Base-by-base conservation (phyloP, 78 protist genomes). In the Chrysochromulina parva region DNA sequence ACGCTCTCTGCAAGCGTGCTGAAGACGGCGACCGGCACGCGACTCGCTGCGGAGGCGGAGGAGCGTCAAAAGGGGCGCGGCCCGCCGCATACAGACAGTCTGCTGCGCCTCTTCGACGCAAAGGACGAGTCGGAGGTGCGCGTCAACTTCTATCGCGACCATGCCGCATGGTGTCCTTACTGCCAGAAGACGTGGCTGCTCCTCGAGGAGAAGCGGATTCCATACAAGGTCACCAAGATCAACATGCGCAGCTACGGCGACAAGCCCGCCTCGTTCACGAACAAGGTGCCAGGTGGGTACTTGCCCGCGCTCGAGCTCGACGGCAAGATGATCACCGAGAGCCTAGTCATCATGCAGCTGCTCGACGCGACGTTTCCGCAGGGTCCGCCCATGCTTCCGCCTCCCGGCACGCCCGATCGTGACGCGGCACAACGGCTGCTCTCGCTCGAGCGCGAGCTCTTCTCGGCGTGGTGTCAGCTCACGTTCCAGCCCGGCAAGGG, bases 151-250 rank as follows among this genome's bases (percentile, higher is more conserved):
- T 91, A 78, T 24, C 91, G 91, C 6, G 91, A 89, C 85, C 5
- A 13, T 1, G 85, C 81, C 9, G 91, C 91, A 1, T 89, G 91
- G 91, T 89, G 91, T 13, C 91, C 91, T 6, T 89, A 89, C 48
- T 89, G 91, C 57, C 91, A 89, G 53, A 89, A 89, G 65, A 85
- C 73, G n/a, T 89, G 91, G 91, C 53, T 89, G 16, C 59, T 73
- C 48, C 85, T 89, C 20, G 91, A 89, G 50, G 71, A 55, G 65
- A 89, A 89, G 66, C 73, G 17, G 50, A 57, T 89, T 1, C 91
- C 91, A 6, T 89, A 73, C 65, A 2, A 85, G 22, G 47, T 89
- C 50, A 14, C 19, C 16, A 38, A 73, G 55, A 71, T 89, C 84
- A 89, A 65, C 50, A 89, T 89, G 91, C 85, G 81, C 38, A 28